Conservation (phyloP, 768 basidiomycete genomes). For the Suillus spraguei region DNA sequence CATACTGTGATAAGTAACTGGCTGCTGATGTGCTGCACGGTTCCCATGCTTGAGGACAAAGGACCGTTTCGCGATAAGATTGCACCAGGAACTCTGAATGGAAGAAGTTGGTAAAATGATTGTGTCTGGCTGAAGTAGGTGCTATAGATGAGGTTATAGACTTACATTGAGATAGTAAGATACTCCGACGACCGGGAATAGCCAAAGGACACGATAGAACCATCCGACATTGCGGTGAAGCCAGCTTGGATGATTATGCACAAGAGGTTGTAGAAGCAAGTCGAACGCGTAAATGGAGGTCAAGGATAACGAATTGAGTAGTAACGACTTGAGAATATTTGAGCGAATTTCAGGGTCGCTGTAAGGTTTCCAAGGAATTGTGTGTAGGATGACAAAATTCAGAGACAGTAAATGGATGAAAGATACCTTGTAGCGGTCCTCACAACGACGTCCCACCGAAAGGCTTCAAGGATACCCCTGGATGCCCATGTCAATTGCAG, state of each 20-base stretch:
- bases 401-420: slow-evolving; percentile 12
- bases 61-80: slow-evolving; percentile 71
- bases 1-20: slow-evolving; percentile 68
- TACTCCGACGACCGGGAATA: slow-evolving; percentile 71
- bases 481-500: slow-evolving; percentile 63
- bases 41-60: slow-evolving; percentile 73
- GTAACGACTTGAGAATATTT: slow-evolving; percentile 73
- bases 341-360: slow-evolving; percentile 79
- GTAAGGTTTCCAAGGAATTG: slow-evolving; percentile 14
- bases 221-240: slow-evolving; percentile 71
- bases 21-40: slow-evolving; percentile 51
- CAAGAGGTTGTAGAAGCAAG: slow-evolving; percentile 66
- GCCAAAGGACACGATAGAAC: slow-evolving; percentile 79
- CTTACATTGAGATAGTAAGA: slow-evolving; percentile 86
- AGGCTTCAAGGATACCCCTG: slow-evolving; percentile 68
- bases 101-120: not conserved
- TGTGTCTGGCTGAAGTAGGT: not conserved
- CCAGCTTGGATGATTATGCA: slow-evolving; percentile 64
- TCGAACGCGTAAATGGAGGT: slow-evolving; percentile 79
- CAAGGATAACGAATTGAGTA: slow-evolving; percentile 73
- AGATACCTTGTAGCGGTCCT: slow-evolving; percentile 59
- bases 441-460: slow-evolving; percentile 69
- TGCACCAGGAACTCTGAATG: slow-evolving; percentile 74
- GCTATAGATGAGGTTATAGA: slow-evolving; percentile 11
- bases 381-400: slow-evolving; percentile 15